A percentile compares a stretch with the other conserved stretches of the same genome.
phyloP scores from a whole-genome alignment of 1,284 basidiomycete species.

The Apiotrichum laibachii region DNA sequence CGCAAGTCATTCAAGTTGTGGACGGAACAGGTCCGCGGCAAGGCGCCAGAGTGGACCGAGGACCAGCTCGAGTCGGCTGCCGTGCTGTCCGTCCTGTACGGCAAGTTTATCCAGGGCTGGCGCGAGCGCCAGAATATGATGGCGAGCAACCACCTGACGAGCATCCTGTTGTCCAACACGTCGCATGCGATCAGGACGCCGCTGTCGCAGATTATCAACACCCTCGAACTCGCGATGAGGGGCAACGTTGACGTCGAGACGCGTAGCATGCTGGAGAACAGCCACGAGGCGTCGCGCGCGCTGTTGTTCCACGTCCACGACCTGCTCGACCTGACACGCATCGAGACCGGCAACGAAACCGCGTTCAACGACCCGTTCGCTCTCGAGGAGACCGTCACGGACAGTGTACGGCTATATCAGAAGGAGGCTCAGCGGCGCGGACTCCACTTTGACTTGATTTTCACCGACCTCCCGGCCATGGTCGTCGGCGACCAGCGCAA shows the following conservation, averaged over 20 bases:
- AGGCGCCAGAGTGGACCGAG: slow-evolving; percentile 74
- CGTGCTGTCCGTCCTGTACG: slow-evolving; percentile 71
- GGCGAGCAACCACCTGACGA: slow-evolving; percentile 66
- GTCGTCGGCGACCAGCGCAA: slow-evolving; percentile 72
- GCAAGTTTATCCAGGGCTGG: slow-evolving; percentile 77
- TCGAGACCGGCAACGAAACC: slow-evolving; percentile 76
- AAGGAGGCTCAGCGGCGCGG: slow-evolving; percentile 69
- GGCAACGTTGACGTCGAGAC: slow-evolving; percentile 74
- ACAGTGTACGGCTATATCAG: slow-evolving; percentile 60
- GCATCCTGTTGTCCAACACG: slow-evolving; percentile 78
- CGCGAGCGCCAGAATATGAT: slow-evolving; percentile 76
- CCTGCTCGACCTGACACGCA: slow-evolving; percentile 74
- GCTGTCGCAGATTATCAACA: slow-evolving; percentile 58
- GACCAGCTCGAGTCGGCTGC: slow-evolving; percentile 84
- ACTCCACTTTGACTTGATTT: slow-evolving; percentile 63
- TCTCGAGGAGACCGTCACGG: slow-evolving; percentile 64
- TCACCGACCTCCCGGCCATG: slow-evolving; percentile 58
- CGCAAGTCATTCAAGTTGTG: slow-evolving; percentile 77
- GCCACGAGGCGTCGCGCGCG: slow-evolving; percentile 77
- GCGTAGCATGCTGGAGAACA: slow-evolving; percentile 71
- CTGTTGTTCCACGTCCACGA: slow-evolving; percentile 82
- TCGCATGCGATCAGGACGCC: slow-evolving; percentile 69
- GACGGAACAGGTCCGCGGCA: slow-evolving; percentile 72
- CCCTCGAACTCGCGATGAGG: slow-evolving; percentile 79
- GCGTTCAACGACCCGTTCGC: slow-evolving; percentile 81